Conservation (phyloP, 768 basidiomycete species). For the Calocybe gangraenosa region DNA sequence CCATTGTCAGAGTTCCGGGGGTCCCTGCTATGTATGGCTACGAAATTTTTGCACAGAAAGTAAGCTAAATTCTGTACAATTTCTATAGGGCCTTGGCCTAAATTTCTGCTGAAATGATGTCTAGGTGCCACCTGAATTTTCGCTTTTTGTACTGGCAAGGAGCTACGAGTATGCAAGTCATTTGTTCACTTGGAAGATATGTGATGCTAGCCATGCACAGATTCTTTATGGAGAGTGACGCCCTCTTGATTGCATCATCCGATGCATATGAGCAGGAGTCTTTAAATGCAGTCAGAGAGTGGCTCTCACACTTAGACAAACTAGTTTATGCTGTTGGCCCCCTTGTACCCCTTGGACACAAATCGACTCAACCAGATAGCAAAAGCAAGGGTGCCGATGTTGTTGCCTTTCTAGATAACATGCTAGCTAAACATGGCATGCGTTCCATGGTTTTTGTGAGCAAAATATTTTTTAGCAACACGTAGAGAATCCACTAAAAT, state of each 20-base stretch:
- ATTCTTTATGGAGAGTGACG: slow-evolving; percentile 11
- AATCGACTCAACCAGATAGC: background rate
- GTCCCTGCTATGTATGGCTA: slow-evolving; percentile 20
- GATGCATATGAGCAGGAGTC: slow-evolving; percentile 15
- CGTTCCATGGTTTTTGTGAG: slow-evolving; percentile 19
- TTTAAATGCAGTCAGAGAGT: slow-evolving; percentile 10
- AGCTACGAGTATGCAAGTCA: too few relatives aligned
- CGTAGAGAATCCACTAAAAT: background rate
- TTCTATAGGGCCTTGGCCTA: too few relatives aligned
- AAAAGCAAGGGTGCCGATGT: background rate
- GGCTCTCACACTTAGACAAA: slow-evolving; percentile 12
- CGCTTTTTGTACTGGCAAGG: too few relatives aligned
- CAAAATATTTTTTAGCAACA: background rate
- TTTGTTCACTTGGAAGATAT: background rate
- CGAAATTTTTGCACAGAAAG: slow-evolving; percentile 16
- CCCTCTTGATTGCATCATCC: slow-evolving; percentile 11
- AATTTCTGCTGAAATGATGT: too few relatives aligned
- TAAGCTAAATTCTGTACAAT: too few relatives aligned
- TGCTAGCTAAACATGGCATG: slow-evolving; percentile 10
- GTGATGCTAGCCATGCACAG: slow-evolving; percentile 1
- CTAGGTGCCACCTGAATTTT: too few relatives aligned
- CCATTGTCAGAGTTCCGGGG: slow-evolving; percentile 16
- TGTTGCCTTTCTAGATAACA: slow-evolving; percentile 12
- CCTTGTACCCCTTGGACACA: slow-evolving; percentile 10
- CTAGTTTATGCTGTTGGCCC: slow-evolving; percentile 18